Evolutionary conservation across 2,329 filamentous ascomycete genomes (phyloP), one percentile per base, ranked within the genome.

Genomic region (Alternaria triticimaculans): DNA sequence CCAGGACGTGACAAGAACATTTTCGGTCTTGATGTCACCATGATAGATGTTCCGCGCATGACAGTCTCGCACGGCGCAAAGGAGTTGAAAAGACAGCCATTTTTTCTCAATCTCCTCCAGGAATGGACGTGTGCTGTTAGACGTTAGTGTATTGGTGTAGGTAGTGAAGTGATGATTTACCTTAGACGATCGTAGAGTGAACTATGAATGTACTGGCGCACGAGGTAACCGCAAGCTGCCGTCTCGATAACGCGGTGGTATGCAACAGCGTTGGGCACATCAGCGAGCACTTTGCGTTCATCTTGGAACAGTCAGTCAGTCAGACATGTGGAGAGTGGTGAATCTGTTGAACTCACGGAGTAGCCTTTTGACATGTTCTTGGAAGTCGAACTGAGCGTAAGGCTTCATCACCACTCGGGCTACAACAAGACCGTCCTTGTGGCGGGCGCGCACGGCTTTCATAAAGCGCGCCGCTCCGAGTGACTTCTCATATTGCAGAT

Each of bases 21-120:
- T 99, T 80, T 99, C 95, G 2, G 95, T 96, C 84, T 99, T 99
- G 84, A 99, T 98, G 76, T 99, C 96, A 62, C 96, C 96, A 78
- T 99, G 96, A 78, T 94, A 98, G 55, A 99, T 86, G 73, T 96
- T 92, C 50, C 91, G 87, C 26, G 91, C 86, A 79, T 99, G 96
- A 73, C 93, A 97, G 80, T 99, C 96, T 60, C 94, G 90, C 62
- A 99, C 84, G 3, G 93, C 94, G 79, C 94, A 97, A 11, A 99
- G 87, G 3, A 99, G 87, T 82, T 99, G 96, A 74, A 97, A 99
- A 0, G 95, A 92, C 55, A 99, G 87, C 96, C 96, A 99, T 83
- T 97, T 97, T 86, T 97, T 98, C 81, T 99, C 96, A 69, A 99
- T 96, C 69, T 97, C 93, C 80, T 99, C 96, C 10, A 98, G 85